A percentile compares a stretch with the other conserved stretches of the same genome.
These are phyloP conservation scores for Eudorina sp. DNA, from an alignment of 139 green algal genomes.

Conservation along the genomic window DNA sequence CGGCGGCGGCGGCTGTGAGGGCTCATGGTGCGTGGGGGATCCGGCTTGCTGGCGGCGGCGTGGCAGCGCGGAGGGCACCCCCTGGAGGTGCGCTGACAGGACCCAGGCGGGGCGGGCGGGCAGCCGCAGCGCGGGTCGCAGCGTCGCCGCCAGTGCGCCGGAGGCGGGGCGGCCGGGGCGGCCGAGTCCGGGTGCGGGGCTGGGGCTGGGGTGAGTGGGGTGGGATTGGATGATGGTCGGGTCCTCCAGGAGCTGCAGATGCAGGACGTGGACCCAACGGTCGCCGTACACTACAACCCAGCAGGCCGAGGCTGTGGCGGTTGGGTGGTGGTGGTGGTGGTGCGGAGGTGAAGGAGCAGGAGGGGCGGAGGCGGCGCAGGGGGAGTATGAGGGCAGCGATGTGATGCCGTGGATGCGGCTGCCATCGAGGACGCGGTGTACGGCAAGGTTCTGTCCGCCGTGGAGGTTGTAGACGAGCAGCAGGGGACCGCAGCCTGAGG, in stretches of 20 bases:
- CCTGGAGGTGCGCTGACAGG: slow-evolving; percentile 1
- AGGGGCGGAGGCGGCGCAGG: neutral
- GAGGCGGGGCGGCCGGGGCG: neutral
- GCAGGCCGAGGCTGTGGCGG: too few relatives aligned
- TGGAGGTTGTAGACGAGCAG: neutral
- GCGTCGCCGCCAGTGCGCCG: neutral
- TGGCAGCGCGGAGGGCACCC: neutral
- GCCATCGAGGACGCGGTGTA: neutral
- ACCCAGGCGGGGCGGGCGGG: slow-evolving; percentile 15
- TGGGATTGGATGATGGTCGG: too few relatives aligned
- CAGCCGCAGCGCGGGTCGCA: neutral
- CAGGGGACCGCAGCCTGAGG: slow-evolving; percentile 5
- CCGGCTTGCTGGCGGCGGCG: too few relatives aligned
- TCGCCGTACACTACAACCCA: slow-evolving; percentile 36
- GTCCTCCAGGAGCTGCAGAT: neutral
- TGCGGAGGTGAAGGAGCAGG: neutral
- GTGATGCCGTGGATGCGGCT: slow-evolving; percentile 25
- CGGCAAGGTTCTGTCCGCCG: neutral
- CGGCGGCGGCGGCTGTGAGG: neutral
- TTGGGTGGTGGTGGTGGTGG: too few relatives aligned
- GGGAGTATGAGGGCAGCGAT: too few relatives aligned
- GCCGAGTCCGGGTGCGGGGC: too few relatives aligned
- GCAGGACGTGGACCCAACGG: slow-evolving; percentile 17
- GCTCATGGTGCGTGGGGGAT: neutral
- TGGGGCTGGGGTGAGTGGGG: too few relatives aligned